phyloP scores from a whole-genome alignment of 2,329 filamentous ascomycete genomes.

The Penicillium sp. region DNA sequence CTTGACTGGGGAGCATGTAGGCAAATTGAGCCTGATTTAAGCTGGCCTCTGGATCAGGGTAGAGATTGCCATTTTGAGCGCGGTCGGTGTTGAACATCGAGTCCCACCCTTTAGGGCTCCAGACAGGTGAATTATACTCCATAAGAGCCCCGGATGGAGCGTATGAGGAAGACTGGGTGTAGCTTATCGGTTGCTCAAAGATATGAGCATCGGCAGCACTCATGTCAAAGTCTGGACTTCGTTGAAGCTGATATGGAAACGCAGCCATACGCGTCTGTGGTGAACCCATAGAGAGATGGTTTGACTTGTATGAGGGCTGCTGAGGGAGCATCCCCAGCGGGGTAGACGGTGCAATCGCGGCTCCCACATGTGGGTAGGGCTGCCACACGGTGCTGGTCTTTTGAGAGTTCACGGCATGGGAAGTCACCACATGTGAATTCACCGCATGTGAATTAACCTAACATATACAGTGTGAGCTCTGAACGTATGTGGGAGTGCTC shows the following conservation, averaged over 20 bases:
- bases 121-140: conserved; percentile 29
- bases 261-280: conserved; percentile 18
- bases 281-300: conserved; percentile 16
- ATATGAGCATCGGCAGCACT: conserved; percentile 17
- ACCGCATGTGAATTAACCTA: background rate
- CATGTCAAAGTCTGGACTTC: conserved; percentile 30
- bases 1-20: conserved; percentile 33
- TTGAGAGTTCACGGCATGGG: conserved; percentile 35
- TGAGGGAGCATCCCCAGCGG: conserved; percentile 21
- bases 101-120: conserved; percentile 33
- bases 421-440: background rate
- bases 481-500: no score
- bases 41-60: conserved; percentile 31
- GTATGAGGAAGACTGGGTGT: conserved; percentile 37
- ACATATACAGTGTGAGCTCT: background rate
- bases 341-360: conserved; percentile 18
- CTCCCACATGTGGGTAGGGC: conserved; percentile 26
- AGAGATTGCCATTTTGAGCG: conserved; percentile 23
- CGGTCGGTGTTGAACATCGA: conserved; percentile 23
- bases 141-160: conserved; percentile 29
- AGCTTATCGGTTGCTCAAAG: conserved; percentile 32
- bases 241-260: conserved; percentile 9
- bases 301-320: conserved; percentile 14
- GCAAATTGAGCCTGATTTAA: conserved; percentile 27
- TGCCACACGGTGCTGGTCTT: conserved; percentile 27